Evolutionary conservation across 129 eudicot genomes (phyloP).

Genomic region (Tagetes patula): DNA sequence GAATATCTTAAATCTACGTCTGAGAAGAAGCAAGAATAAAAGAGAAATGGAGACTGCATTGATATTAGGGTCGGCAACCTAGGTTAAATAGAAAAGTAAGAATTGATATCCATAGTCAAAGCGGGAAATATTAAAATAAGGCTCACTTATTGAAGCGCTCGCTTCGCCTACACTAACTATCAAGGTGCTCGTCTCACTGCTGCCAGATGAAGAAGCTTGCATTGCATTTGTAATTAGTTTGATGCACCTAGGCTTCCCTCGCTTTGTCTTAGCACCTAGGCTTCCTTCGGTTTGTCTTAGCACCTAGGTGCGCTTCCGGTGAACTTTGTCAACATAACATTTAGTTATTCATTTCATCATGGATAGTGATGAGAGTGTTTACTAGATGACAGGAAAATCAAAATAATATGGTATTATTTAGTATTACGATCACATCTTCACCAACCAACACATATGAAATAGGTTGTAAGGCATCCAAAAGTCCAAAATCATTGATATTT

Average conservation of each 20-base stretch:
- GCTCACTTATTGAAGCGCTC: background rate
- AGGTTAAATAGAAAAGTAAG: background rate
- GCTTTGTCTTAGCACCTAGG: too few species aligned
- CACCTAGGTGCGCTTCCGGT: too few species aligned
- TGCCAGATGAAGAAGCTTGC: background rate
- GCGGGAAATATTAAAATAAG: background rate
- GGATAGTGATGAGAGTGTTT: background rate
- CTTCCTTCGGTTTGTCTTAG: too few species aligned
- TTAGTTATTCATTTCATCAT: too few species aligned
- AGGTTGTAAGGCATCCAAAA: constrained; percentile 5
- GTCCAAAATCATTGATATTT: constrained; percentile 4
- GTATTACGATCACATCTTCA: constrained; percentile 4
- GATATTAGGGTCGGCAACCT: background rate
- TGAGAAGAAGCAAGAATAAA: background rate
- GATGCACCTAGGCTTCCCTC: background rate
- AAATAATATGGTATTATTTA: background rate
- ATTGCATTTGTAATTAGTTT: background rate
- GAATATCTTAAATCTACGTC: background rate
- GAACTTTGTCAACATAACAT: too few species aligned
- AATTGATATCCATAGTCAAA: background rate
- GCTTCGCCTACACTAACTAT: background rate
- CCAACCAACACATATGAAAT: constrained; percentile 8
- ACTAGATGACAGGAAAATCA: background rate
- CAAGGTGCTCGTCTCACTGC: background rate
- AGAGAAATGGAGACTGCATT: background rate